Conservation (phyloP, 2,329 filamentous ascomycete genomes). For the Onygena corvina region DNA sequence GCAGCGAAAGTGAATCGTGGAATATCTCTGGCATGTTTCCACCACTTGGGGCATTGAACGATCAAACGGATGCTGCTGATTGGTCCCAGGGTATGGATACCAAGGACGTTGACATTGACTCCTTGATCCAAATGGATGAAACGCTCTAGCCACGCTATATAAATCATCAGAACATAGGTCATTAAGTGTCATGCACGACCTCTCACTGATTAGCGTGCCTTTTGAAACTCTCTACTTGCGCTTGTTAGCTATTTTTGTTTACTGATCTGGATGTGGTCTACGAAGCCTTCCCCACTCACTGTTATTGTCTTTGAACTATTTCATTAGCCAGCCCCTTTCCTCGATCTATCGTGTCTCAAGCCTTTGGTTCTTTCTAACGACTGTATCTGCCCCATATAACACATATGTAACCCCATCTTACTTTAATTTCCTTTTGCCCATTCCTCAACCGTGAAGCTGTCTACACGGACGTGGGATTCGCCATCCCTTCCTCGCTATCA, state of each 20-base stretch:
- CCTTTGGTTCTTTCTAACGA: no score
- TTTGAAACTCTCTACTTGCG: no score
- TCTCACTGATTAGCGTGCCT: no score
- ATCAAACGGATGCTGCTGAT: neutral
- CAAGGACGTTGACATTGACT: conserved; percentile 1
- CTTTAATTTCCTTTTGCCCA: no score
- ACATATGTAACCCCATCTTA: no score
- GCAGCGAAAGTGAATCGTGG: neutral
- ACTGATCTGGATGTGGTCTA: neutral
- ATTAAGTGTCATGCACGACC: no score
- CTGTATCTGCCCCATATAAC: no score
- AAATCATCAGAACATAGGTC: no score
- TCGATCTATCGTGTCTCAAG: neutral
- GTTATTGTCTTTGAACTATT: neutral
- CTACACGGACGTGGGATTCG: no score
- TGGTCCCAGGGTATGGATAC: neutral
- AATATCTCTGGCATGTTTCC: conserved; percentile 2
- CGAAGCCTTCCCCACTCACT: conserved; percentile 4
- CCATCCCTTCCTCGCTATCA: neutral
- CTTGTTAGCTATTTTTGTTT: no score
- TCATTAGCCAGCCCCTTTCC: neutral
- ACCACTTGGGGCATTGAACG: neutral
- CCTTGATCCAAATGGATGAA: neutral
- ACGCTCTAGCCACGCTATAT: neutral
- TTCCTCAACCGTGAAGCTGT: no score